Percentiles rank a stretch among this genome's conserved stretches.
These are phyloP conservation scores for Berkeleyomyces basicola DNA, from an alignment of 2,329 filamentous ascomycete genomes.

Conservation along the genomic window DNA sequence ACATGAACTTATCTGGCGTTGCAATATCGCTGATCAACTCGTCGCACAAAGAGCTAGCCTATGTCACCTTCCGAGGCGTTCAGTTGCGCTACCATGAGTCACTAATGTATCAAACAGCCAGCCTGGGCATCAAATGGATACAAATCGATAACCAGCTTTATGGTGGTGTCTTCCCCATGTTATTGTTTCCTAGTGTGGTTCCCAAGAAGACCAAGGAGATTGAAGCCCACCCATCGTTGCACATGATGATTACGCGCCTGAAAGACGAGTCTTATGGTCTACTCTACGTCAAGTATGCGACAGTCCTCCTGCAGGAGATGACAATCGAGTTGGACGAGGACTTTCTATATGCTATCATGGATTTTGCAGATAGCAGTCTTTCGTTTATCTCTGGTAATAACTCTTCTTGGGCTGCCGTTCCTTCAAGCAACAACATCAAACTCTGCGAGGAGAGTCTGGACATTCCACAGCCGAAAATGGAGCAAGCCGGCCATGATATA, in stretches of 20 bases:
- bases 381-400: slow-evolving; percentile 32
- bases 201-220: slow-evolving; percentile 94
- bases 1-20: slow-evolving; percentile 74
- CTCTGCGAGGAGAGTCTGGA: slow-evolving; percentile 81
- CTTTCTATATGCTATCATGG: slow-evolving; percentile 89
- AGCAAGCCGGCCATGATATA: slow-evolving; percentile 77
- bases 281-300: slow-evolving; percentile 96
- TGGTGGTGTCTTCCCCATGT: slow-evolving; percentile 92
- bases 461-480: slow-evolving; percentile 77
- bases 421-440: slow-evolving; percentile 40
- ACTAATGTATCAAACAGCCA: slow-evolving; percentile 80
- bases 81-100: slow-evolving; percentile 86
- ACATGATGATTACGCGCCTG: slow-evolving; percentile 78
- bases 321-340: slow-evolving; percentile 95
- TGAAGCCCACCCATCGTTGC: slow-evolving; percentile 87
- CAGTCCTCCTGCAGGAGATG: slow-evolving; percentile 88
- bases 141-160: slow-evolving; percentile 98
- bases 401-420: not conserved
- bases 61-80: slow-evolving; percentile 82
- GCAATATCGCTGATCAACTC: slow-evolving; percentile 88
- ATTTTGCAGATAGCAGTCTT: slow-evolving; percentile 79
- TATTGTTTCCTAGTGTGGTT: slow-evolving; percentile 92
- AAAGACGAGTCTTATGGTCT: slow-evolving; percentile 98
- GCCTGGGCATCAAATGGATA: slow-evolving; percentile 90
- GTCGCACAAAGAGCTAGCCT: slow-evolving; percentile 81